phyloP scores from a whole-genome alignment of 2,329 filamentous ascomycete species.

The Hortaea werneckii region DNA sequence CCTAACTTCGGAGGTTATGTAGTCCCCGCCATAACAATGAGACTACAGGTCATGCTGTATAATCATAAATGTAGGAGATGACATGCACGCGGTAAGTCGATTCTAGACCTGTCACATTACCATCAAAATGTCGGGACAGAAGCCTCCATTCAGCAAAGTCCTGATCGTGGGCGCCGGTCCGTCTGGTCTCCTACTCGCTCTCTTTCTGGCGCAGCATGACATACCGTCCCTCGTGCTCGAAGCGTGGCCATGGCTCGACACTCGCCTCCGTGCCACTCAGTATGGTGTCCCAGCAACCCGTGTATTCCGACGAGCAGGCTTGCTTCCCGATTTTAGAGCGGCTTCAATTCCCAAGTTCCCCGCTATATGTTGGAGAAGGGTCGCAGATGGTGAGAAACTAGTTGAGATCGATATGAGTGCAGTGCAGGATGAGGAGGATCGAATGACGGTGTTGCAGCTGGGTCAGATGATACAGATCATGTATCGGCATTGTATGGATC shows the following conservation, averaged over 20 bases:
- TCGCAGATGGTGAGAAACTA: conserved; percentile 16
- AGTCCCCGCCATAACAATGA: neutral
- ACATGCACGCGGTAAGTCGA: neutral
- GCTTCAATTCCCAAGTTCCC: conserved; percentile 15
- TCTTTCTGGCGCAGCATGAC: conserved; percentile 13
- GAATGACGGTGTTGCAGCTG: conserved; percentile 19
- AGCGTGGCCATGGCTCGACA: conserved; percentile 16
- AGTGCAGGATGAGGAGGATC: conserved; percentile 15
- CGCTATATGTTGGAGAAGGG: conserved; percentile 18
- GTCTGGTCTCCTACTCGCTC: conserved; percentile 18
- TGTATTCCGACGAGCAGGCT: conserved; percentile 27
- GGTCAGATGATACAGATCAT: conserved; percentile 19
- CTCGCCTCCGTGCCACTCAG: conserved; percentile 32
- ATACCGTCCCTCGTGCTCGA: conserved; percentile 17
- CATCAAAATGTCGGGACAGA: neutral
- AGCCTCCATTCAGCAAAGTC: conserved; percentile 10
- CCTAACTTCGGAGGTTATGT: no score
- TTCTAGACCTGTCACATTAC: neutral
- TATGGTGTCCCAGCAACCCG: conserved; percentile 33
- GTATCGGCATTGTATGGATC: conserved; percentile 12
- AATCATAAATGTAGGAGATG: neutral
- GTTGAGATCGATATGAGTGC: conserved; percentile 18
- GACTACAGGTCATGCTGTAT: neutral
- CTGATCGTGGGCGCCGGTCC: conserved; percentile 24
- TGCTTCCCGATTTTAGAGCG: conserved; percentile 27